Conservation (phyloP, 139 green algal species). For the Chlamydomonas sphaeroides region DNA sequence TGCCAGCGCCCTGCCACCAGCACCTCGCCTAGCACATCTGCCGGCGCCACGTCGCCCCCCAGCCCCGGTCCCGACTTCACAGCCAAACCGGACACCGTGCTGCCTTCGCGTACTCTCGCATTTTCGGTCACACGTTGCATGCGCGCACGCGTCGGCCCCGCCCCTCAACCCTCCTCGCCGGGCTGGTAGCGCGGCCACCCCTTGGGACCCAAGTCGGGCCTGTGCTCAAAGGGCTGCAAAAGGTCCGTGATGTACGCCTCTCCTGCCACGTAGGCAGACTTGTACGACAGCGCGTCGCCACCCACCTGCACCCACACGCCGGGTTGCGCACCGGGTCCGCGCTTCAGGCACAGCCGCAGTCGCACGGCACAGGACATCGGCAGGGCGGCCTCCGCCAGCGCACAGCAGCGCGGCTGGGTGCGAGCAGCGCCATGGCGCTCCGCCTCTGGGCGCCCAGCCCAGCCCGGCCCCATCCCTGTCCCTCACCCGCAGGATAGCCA, state of each 20-base stretch:
- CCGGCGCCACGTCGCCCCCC: too few species aligned
- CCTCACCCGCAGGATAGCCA: neutral
- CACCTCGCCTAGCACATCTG: too few species aligned
- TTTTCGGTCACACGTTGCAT: too few species aligned
- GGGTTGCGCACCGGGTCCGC: neutral
- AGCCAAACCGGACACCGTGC: too few species aligned
- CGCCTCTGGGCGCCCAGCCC: neutral
- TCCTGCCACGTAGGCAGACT: neutral
- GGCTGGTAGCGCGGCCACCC: neutral
- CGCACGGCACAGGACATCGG: too few species aligned
- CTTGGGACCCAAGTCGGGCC: neutral
- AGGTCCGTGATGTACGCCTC: neutral
- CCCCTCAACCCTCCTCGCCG: too few species aligned
- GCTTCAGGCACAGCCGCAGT: neutral
- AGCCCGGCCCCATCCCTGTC: neutral
- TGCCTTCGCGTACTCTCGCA: too few species aligned
- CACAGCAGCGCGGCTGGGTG: neutral
- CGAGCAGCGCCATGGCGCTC: neutral
- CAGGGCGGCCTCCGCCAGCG: neutral
- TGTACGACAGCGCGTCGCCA: neutral
- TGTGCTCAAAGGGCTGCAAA: neutral
- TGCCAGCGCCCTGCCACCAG: too few species aligned
- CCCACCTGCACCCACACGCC: neutral
- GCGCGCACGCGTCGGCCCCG: too few species aligned
- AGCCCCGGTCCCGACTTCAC: too few species aligned